These are phyloP conservation scores for Sarocladium brachiariae DNA, from an alignment of 2,329 filamentous ascomycete species.

Conservation along the genomic window DNA sequence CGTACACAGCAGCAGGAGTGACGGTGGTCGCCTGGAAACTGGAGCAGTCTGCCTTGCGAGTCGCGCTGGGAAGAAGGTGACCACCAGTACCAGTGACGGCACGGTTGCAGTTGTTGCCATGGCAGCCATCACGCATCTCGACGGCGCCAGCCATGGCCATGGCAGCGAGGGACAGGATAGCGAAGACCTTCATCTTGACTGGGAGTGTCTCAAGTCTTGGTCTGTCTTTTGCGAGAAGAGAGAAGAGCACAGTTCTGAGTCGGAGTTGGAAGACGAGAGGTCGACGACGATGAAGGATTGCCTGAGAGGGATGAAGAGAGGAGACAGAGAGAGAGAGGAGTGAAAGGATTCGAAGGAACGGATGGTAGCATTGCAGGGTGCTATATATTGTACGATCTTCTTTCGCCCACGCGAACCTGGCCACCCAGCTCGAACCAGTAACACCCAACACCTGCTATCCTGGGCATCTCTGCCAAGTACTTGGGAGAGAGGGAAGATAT, in stretches of 20 bases:
- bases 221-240: conserved; percentile 6
- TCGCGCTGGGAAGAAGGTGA: conserved; percentile 26
- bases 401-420: too few species aligned
- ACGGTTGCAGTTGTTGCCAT: conserved; percentile 40
- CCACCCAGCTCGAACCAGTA: neutral
- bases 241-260: conserved; percentile 9
- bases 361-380: conserved; percentile 8
- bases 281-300: conserved; percentile 2
- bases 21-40: conserved; percentile 34
- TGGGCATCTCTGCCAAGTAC: conserved; percentile 7
- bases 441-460: conserved; percentile 10
- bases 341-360: neutral
- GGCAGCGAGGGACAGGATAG: conserved; percentile 30
- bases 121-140: conserved; percentile 26
- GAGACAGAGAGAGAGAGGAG: conserved; percentile 4
- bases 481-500: neutral
- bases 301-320: conserved; percentile 10
- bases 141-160: conserved; percentile 29
- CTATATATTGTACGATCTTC: conserved; percentile 9
- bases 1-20: conserved; percentile 33
- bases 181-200: conserved; percentile 34
- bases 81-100: conserved; percentile 36
- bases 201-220: neutral
- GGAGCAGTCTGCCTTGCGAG: conserved; percentile 32
- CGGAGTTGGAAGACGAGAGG: conserved; percentile 9